Evolutionary conservation across 192 early-diverging fungal genomes (phyloP).

Genomic region (Coemansia sp.): DNA sequence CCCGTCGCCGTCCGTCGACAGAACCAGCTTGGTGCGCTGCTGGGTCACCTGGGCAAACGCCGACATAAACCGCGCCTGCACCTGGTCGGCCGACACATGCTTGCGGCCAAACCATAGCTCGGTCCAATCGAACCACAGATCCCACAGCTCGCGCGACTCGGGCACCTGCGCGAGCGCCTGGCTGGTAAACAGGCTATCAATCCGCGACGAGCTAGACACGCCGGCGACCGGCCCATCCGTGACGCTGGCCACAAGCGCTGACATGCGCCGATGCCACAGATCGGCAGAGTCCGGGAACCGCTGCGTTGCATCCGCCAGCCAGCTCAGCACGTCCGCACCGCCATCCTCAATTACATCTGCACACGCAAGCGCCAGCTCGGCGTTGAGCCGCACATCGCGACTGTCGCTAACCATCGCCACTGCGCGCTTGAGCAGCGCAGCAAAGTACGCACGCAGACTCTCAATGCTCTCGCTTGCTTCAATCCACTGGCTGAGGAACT

Average conservation of each 20-base stretch:
- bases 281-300: constrained; percentile 24
- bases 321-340: constrained; percentile 16
- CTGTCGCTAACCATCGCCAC: constrained; percentile 53
- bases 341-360: background rate
- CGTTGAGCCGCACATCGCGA: constrained; percentile 44
- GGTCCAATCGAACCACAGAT: constrained; percentile 42
- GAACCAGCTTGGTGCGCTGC: constrained; percentile 28
- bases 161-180: constrained; percentile 33
- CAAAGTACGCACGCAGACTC: constrained; percentile 26
- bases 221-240: background rate
- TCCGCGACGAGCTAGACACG: constrained; percentile 10
- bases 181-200: constrained; percentile 48
- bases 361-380: constrained; percentile 52
- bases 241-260: background rate
- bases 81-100: constrained; percentile 25
- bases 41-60: constrained; percentile 53
- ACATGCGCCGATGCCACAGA: constrained; percentile 32
- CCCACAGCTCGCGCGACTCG: constrained; percentile 45
- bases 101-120: constrained; percentile 16
- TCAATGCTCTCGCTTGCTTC: background rate
- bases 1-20: constrained; percentile 48
- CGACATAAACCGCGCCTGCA: constrained; percentile 49
- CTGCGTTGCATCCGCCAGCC: constrained; percentile 24
- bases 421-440: constrained; percentile 57
- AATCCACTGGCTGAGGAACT: constrained; percentile 58